Percentiles rank a stretch among this genome's conserved stretches.
phyloP scores from a whole-genome alignment of 2,329 filamentous ascomycete species.

The Sarocladiaceae sp. region DNA sequence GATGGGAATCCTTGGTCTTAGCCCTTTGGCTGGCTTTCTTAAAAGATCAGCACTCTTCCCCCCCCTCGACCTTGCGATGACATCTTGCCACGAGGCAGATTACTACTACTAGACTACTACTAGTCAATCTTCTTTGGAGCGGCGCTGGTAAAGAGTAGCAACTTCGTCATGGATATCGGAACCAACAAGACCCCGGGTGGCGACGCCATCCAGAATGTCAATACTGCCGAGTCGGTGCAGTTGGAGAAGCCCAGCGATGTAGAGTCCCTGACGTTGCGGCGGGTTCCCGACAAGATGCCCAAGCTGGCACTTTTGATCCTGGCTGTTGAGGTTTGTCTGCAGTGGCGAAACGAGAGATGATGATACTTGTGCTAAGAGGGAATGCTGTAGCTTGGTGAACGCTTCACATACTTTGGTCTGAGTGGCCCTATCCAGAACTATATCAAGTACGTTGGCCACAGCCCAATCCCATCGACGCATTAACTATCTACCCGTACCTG shows the following conservation, averaged over 20 bases:
- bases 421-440: constrained; percentile 26
- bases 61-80: not conserved
- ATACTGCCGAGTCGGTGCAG: constrained; percentile 1
- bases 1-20: not conserved
- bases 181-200: constrained; percentile 9
- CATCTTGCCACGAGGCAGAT: not conserved
- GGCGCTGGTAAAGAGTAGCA: too few relatives aligned
- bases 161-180: constrained; percentile 9
- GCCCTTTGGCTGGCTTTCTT: not conserved
- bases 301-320: constrained; percentile 20
- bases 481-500: constrained; percentile 45
- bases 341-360: too few relatives aligned
- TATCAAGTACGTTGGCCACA: constrained; percentile 22
- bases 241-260: constrained; percentile 8
- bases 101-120: too few relatives aligned
- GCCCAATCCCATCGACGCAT: constrained; percentile 25
- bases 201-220: constrained; percentile 6
- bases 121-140: too few relatives aligned
- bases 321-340: constrained; percentile 17
- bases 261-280: constrained; percentile 15
- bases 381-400: constrained; percentile 19
- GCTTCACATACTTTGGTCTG: constrained; percentile 24
- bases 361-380: not conserved
- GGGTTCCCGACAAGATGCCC: constrained; percentile 22
- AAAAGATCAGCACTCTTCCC: constrained; percentile 4